Conservation (phyloP, 768 basidiomycete species). For the Saitozyma sp. region DNA sequence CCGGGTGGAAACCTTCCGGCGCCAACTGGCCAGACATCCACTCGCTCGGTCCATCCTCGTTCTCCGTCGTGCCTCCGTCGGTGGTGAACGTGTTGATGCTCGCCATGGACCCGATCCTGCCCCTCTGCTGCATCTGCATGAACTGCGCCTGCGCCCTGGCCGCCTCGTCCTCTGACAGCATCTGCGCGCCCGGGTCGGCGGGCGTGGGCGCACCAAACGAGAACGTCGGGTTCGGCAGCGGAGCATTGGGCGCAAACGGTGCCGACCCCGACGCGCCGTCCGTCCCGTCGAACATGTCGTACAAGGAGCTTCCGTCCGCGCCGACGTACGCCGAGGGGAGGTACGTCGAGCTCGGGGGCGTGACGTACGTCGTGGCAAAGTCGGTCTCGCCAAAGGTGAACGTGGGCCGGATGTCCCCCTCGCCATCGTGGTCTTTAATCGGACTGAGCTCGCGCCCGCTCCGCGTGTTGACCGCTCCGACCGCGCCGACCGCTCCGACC, state of each 20-base stretch:
- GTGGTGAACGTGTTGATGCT: conserved; percentile 37
- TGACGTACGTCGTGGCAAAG: conserved; percentile 28
- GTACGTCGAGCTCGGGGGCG: conserved; percentile 25
- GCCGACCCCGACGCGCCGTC: conserved; percentile 4
- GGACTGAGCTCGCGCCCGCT: conserved; percentile 33
- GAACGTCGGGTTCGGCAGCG: conserved; percentile 45
- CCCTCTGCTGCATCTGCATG: conserved; percentile 26
- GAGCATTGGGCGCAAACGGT: conserved; percentile 17
- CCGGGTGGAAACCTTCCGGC: conserved; percentile 30
- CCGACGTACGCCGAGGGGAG: neutral
- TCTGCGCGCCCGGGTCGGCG: neutral
- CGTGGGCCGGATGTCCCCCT: conserved; percentile 6
- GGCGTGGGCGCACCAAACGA: conserved; percentile 33
- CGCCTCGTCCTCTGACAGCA: conserved; percentile 9
- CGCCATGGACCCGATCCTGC: conserved; percentile 42
- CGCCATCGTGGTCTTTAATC: conserved; percentile 43
- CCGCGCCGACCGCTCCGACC: conserved; percentile 4
- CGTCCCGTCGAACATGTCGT: conserved; percentile 2
- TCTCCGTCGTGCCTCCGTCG: conserved; percentile 23
- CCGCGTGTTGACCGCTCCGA: conserved; percentile 1
- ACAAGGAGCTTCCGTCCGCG: neutral
- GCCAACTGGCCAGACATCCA: too few species aligned
- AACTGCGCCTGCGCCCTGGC: conserved; percentile 14
- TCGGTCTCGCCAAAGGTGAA: conserved; percentile 18
- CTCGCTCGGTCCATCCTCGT: conserved; percentile 2